Conservation (phyloP, 805 yeast species). For the Nakazawaea peltata region DNA sequence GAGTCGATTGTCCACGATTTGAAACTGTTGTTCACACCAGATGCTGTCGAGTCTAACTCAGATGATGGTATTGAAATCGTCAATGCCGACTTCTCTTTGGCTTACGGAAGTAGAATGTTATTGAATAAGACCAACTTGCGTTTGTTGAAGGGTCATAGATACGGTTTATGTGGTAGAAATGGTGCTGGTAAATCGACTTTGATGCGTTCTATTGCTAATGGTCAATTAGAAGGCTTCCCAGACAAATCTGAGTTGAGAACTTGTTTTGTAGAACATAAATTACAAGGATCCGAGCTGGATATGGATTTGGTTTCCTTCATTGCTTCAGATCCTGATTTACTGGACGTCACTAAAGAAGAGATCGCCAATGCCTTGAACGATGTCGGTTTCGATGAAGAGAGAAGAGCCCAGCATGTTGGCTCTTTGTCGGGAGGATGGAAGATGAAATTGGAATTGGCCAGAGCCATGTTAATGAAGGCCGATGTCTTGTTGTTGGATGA, state of each 20-base stretch:
- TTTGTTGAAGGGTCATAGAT: constrained; percentile 88
- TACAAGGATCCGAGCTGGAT: constrained; percentile 92
- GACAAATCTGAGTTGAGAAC: constrained; percentile 79
- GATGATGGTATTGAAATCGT: constrained; percentile 89
- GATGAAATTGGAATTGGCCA: constrained; percentile 96
- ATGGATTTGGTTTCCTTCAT: constrained; percentile 83
- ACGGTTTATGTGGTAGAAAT: constrained; percentile 96
- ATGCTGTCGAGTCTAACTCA: constrained; percentile 46
- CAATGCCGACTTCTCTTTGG: constrained; percentile 89
- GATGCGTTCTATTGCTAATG: constrained; percentile 94
- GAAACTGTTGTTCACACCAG: constrained; percentile 47
- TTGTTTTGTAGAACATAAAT: constrained; percentile 94
- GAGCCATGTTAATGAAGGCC: constrained; percentile 97
- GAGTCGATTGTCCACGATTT: constrained; percentile 38
- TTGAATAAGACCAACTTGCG: constrained; percentile 86
- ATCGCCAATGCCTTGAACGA: constrained; percentile 68
- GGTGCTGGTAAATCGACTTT: constrained; percentile 98
- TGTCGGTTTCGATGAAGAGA: constrained; percentile 89
- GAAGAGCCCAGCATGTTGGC: constrained; percentile 87
- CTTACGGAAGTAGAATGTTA: constrained; percentile 96
- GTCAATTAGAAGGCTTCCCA: constrained; percentile 97
- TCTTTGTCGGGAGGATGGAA: constrained; percentile 99
- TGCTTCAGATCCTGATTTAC: constrained; percentile 80
- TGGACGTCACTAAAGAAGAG: constrained; percentile 53
- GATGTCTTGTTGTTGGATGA: constrained; percentile 92